Conservation (phyloP, 148 eudicot genomes). For the Tetragonia tetragonoides region DNA sequence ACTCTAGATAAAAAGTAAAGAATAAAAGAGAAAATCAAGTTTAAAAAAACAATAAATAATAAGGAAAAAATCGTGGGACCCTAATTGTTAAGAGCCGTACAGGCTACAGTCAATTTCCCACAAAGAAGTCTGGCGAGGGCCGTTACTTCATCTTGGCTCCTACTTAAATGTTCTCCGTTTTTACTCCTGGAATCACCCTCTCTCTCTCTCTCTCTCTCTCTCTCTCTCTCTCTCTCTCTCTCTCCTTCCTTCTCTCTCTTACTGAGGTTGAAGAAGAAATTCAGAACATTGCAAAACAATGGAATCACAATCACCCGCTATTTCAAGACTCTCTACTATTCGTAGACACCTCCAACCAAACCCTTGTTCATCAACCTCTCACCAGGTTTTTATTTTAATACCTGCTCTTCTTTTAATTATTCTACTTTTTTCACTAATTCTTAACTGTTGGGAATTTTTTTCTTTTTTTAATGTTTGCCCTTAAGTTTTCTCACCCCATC, state of each 20-base stretch:
- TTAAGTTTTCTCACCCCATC: neutral
- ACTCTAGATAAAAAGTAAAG: too few species aligned
- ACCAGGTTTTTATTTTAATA: slow-evolving; percentile 11
- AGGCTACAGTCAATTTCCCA: too few species aligned
- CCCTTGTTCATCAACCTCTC: slow-evolving; percentile 22
- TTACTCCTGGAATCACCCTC: too few species aligned
- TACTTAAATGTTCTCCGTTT: too few species aligned
- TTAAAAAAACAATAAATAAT: too few species aligned
- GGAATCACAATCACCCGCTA: slow-evolving; percentile 47
- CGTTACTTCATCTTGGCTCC: too few species aligned
- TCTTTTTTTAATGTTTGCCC: too few species aligned
- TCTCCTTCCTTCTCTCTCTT: neutral
- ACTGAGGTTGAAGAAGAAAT: neutral
- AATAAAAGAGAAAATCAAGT: too few species aligned
- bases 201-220: too few species aligned
- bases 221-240: neutral
- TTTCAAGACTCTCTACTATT: slow-evolving; percentile 47
- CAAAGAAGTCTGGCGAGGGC: too few species aligned
- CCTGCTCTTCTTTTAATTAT: neutral
- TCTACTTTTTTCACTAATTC: neutral
- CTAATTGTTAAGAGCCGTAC: too few species aligned
- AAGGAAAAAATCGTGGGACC: too few species aligned
- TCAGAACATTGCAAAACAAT: slow-evolving; percentile 14
- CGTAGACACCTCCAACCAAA: slow-evolving; percentile 44
- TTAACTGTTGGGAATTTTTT: neutral